Conservation (phyloP, 352 stramenopile genomes). For the Plasmopara halstedii region DNA sequence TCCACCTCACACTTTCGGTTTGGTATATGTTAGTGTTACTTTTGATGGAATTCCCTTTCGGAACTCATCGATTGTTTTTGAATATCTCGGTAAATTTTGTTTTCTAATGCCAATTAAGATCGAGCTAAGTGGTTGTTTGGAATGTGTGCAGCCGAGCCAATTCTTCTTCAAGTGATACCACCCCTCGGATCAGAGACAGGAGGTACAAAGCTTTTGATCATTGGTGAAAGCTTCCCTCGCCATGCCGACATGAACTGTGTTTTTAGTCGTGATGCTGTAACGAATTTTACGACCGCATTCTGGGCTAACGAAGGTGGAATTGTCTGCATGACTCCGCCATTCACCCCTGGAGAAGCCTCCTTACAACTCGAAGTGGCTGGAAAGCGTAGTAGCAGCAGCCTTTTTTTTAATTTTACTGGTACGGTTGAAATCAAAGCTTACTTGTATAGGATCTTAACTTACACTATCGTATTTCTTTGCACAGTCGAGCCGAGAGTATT, state of each 20-base stretch:
- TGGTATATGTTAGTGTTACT: slow-evolving; percentile 9
- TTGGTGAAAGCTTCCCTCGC: slow-evolving; percentile 19
- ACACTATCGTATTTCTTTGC: background rate
- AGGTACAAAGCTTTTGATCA: slow-evolving; percentile 22
- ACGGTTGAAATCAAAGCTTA: background rate
- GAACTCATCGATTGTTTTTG: slow-evolving; percentile 12
- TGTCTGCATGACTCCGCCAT: slow-evolving; percentile 17
- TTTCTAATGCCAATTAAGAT: background rate
- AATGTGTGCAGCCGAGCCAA: slow-evolving; percentile 17
- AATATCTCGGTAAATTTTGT: slow-evolving; percentile 25
- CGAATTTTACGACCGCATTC: slow-evolving; percentile 10
- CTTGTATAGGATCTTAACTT: background rate
- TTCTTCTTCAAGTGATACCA: slow-evolving; percentile 20
- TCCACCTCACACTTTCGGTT: slow-evolving; percentile 5
- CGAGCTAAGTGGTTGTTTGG: background rate
- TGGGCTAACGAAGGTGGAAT: slow-evolving; percentile 15
- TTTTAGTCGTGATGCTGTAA: slow-evolving; percentile 5
- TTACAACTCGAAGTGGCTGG: slow-evolving; percentile 16
- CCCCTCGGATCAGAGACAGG: slow-evolving; percentile 25
- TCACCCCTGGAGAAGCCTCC: slow-evolving; percentile 8
- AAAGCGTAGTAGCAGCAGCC: slow-evolving; percentile 8
- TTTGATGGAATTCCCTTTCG: background rate
- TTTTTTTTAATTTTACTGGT: slow-evolving; percentile 25
- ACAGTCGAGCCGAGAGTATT: slow-evolving; percentile 21
- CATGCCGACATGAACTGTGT: slow-evolving; percentile 9